Conservation (phyloP, 352 stramenopile genomes). For the Globisporangium sylvaticum region DNA sequence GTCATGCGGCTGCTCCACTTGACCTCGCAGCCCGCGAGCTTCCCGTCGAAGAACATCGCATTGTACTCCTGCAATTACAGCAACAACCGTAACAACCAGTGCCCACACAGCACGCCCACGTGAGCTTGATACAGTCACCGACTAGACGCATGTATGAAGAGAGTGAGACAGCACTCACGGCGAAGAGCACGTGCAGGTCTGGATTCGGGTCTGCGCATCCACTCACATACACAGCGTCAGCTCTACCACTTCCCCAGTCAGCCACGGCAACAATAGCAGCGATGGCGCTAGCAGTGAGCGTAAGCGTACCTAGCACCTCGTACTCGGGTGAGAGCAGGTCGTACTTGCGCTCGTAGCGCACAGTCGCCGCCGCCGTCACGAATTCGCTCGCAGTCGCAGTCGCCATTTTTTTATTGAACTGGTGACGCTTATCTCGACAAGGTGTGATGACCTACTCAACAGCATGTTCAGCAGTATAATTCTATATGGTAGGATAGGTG, state of each 20-base stretch:
- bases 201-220: conserved; percentile 66
- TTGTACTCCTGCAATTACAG: conserved; percentile 68
- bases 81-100: neutral
- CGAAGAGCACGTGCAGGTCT: conserved; percentile 74
- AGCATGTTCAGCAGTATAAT: neutral
- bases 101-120: neutral
- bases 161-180: conserved; percentile 22
- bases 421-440: neutral
- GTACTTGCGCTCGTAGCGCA: conserved; percentile 17
- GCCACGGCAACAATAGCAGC: neutral
- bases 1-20: conserved; percentile 91
- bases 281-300: neutral
- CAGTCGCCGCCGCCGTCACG: neutral
- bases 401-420: conserved; percentile 1
- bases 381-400: neutral
- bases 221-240: neutral
- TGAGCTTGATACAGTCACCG: neutral
- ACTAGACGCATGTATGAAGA: neutral
- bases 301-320: conserved; percentile 51
- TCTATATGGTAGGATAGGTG: neutral
- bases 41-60: conserved; percentile 74
- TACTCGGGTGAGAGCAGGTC: conserved; percentile 63
- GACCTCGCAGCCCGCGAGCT: conserved; percentile 73
- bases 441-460: neutral
- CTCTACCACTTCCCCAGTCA: neutral